These are phyloP conservation scores for Rossbeevera mucosa DNA, from an alignment of 768 basidiomycete genomes.

Conservation along the genomic window DNA sequence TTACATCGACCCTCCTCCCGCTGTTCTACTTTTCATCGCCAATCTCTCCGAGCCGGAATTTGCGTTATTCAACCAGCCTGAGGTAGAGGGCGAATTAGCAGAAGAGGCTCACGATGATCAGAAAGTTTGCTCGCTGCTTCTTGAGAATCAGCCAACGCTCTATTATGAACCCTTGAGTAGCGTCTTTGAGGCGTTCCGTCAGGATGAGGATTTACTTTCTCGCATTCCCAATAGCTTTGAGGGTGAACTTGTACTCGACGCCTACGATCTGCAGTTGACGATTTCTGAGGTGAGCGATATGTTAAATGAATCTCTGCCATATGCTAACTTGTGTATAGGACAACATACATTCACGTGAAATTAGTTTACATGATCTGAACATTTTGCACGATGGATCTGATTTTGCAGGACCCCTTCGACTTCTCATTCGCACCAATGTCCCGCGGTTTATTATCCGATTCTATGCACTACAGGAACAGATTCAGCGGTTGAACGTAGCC, in stretches of 20 bases:
- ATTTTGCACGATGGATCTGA: slow-evolving; percentile 63
- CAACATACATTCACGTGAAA: slow-evolving; percentile 62
- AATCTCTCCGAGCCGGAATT: slow-evolving; percentile 40
- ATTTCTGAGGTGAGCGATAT: slow-evolving; percentile 55
- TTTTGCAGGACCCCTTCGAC: slow-evolving; percentile 57
- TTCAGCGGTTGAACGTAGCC: slow-evolving; percentile 36
- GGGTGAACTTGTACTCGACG: slow-evolving; percentile 64
- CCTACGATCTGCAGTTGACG: slow-evolving; percentile 60
- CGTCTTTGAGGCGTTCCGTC: slow-evolving; percentile 69
- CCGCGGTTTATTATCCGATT: slow-evolving; percentile 69
- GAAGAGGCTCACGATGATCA: slow-evolving; percentile 14
- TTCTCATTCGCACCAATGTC: slow-evolving; percentile 42
- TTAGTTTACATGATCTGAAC: slow-evolving; percentile 69
- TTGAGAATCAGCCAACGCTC: slow-evolving; percentile 61
- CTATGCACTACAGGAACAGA: slow-evolving; percentile 56
- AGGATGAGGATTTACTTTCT: slow-evolving; percentile 48
- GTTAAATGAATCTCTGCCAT: not conserved
- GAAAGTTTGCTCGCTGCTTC: slow-evolving; percentile 39
- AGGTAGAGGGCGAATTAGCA: slow-evolving; percentile 22
- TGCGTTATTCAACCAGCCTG: slow-evolving; percentile 55
- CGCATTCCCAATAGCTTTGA: slow-evolving; percentile 45
- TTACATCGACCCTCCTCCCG: slow-evolving; percentile 71
- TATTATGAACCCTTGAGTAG: slow-evolving; percentile 72
- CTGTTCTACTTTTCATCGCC: slow-evolving; percentile 49
- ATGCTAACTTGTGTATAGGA: slow-evolving; percentile 42